Evolutionary conservation across 1,139 yeast genomes (phyloP).

Genomic region (Geotrichum australiense): DNA sequence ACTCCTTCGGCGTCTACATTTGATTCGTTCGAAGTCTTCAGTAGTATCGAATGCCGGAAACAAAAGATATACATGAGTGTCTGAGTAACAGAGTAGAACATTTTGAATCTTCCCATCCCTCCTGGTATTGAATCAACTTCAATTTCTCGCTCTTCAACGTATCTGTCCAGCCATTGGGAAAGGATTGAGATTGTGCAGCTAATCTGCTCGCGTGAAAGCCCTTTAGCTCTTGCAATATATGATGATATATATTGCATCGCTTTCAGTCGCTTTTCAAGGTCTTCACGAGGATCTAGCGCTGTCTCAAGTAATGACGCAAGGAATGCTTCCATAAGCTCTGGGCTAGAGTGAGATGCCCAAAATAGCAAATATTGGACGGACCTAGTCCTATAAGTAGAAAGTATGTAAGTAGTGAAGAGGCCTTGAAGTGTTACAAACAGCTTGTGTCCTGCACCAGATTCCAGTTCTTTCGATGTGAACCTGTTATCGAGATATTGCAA

Average conservation of each 20-base stretch:
- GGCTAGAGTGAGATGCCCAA: conserved; percentile 72
- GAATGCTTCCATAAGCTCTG: conserved; percentile 78
- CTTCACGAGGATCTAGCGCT: conserved; percentile 62
- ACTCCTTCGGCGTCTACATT: conserved; percentile 24
- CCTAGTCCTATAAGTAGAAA: conserved; percentile 90
- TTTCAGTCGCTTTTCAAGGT: conserved; percentile 69
- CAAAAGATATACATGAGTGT: conserved; percentile 87
- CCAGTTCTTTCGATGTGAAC: conserved; percentile 47
- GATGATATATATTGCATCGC: conserved; percentile 91
- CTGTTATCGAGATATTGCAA: conserved; percentile 45
- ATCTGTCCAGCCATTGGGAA: conserved; percentile 75
- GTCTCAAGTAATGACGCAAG: conserved; percentile 76
- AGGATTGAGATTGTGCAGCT: conserved; percentile 72
- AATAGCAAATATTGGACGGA: conserved; percentile 82
- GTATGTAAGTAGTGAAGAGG: conserved; percentile 69
- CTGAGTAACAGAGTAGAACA: conserved; percentile 91
- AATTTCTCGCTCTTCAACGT: conserved; percentile 71
- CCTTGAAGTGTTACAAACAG: conserved; percentile 70
- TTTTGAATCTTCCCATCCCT: conserved; percentile 53
- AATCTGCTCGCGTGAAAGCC: conserved; percentile 62
- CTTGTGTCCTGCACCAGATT: conserved; percentile 61
- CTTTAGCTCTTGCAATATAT: conserved; percentile 81
- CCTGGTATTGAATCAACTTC: conserved; percentile 55
- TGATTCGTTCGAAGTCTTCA: conserved; percentile 4
- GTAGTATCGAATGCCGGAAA: conserved; percentile 62